phyloP scores from a whole-genome alignment of 2,329 filamentous ascomycete species.

The Pleoardoris graminearum region DNA sequence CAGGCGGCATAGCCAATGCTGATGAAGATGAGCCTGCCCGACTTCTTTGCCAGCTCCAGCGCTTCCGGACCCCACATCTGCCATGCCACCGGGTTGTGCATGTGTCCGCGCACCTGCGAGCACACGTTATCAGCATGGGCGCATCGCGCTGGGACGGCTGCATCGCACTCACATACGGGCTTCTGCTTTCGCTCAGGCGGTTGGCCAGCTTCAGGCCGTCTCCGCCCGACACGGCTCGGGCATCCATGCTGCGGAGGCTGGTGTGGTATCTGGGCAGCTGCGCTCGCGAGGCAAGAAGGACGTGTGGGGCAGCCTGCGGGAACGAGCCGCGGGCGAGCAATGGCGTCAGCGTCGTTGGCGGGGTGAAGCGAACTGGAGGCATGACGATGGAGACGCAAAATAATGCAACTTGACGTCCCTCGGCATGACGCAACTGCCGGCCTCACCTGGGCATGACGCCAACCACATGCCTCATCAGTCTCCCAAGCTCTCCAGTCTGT shows the following conservation, averaged over 20 bases:
- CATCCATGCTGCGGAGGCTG: constrained; percentile 37
- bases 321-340: constrained; percentile 12
- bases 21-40: constrained; percentile 88
- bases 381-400: constrained; percentile 18
- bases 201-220: constrained; percentile 54
- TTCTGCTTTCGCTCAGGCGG: constrained; percentile 63
- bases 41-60: constrained; percentile 72
- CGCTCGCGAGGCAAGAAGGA: no score
- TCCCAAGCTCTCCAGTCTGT: no score
- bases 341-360: constrained; percentile 14
- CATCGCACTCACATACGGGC: constrained; percentile 63
- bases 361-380: constrained; percentile 34
- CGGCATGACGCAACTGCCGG: no score
- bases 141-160: not conserved
- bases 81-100: constrained; percentile 85
- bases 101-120: constrained; percentile 71
- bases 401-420: no score
- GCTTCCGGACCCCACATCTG: constrained; percentile 82
- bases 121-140: constrained; percentile 16
- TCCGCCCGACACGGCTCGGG: constrained; percentile 24
- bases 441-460: no score
- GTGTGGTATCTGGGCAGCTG: constrained; percentile 31
- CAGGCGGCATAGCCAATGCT: constrained; percentile 95
- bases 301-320: constrained; percentile 15
- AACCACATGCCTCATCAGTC: no score